A percentile compares a stretch with the other conserved stretches of the same genome.
Conservation (phyloP, 345 rosid genomes). For the Corchorus olitorius region DNA sequence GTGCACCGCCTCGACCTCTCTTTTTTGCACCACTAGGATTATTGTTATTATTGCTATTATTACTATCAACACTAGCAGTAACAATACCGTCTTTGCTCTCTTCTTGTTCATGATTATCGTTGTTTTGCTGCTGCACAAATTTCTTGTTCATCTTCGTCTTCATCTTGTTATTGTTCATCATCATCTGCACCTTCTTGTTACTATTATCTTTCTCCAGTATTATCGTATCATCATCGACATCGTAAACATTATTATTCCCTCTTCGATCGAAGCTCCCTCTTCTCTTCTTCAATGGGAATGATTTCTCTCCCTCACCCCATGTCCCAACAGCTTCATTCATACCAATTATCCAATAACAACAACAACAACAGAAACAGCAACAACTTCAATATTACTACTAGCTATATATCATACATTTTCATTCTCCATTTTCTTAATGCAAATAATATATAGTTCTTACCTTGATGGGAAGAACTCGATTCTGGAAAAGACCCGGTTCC, state of each 20-base stretch:
- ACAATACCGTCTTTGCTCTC: conserved; percentile 19
- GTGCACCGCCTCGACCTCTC: conserved; percentile 52
- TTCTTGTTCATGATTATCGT: background rate
- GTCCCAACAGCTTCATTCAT: conserved; percentile 36
- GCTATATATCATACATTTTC: background rate
- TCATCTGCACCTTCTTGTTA: conserved; percentile 14
- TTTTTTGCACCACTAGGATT: conserved; percentile 37
- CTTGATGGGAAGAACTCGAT: conserved; percentile 44
- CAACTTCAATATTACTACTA: background rate
- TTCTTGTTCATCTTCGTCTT: conserved; percentile 51
- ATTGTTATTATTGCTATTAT: background rate
- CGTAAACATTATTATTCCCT: background rate
- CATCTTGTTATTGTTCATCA: conserved; percentile 20
- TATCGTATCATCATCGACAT: conserved; percentile 6
- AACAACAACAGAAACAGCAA: conserved; percentile 22
- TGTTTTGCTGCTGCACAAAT: conserved; percentile 15
- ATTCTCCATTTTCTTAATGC: background rate
- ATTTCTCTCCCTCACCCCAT: conserved; percentile 48
- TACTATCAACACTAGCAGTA: background rate
- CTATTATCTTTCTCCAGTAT: conserved; percentile 28
- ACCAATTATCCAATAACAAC: conserved; percentile 17
- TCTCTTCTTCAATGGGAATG: conserved; percentile 65
- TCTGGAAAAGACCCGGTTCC: conserved; percentile 27
- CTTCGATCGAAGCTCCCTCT: conserved; percentile 32
- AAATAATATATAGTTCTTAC: conserved; percentile 27